These are phyloP conservation scores for Castanea crenata DNA, from an alignment of 306 rosid genomes.

Conservation along the genomic window DNA sequence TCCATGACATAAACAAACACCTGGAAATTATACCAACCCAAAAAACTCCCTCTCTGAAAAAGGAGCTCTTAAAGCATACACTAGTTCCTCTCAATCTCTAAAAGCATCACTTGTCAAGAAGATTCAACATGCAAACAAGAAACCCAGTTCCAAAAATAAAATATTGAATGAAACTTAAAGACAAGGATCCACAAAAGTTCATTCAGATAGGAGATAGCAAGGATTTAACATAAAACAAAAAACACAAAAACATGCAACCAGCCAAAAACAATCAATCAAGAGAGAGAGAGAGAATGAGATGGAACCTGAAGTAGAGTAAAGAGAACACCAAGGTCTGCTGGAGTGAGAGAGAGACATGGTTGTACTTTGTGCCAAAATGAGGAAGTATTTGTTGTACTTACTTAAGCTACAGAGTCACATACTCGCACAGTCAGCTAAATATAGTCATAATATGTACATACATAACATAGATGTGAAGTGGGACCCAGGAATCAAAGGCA, in stretches of 20 bases:
- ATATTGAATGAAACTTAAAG: not conserved
- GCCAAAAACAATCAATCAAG: not conserved
- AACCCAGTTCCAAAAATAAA: not conserved
- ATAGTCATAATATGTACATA: too few relatives aligned
- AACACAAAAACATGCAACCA: not conserved
- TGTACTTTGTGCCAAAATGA: not conserved
- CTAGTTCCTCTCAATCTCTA: too few relatives aligned
- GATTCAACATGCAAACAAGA: not conserved
- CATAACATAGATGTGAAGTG: too few relatives aligned
- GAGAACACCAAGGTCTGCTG: conserved; percentile 4
- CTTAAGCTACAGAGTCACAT: too few relatives aligned
- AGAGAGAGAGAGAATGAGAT: not conserved
- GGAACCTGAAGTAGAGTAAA: conserved; percentile 26
- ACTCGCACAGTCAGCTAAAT: too few relatives aligned
- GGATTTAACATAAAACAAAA: not conserved
- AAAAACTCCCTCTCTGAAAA: not conserved
- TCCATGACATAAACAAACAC: not conserved
- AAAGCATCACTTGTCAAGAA: not conserved
- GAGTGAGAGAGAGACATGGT: conserved; percentile 10
- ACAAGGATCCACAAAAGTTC: not conserved
- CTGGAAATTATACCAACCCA: not conserved
- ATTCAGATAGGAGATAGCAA: not conserved
- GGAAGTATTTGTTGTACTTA: not conserved
- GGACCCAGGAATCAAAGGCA: too few relatives aligned
- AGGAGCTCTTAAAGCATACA: too few relatives aligned